A percentile compares a stretch with the other conserved stretches of the same genome.
Conservation (phyloP, 108 stramenopile species). For the Seminavis robusta region DNA sequence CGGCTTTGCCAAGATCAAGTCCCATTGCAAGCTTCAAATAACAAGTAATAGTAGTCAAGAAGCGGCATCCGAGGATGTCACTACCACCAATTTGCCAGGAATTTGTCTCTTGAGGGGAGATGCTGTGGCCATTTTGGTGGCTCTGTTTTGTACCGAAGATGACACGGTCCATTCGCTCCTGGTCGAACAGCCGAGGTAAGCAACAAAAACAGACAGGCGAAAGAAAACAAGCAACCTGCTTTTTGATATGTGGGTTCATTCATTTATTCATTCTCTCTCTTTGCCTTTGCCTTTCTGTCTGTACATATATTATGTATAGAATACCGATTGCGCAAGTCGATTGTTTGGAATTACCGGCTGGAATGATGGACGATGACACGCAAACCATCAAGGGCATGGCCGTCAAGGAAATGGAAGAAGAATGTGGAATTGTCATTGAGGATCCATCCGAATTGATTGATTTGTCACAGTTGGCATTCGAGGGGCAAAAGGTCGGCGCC, state of each 20-base stretch:
- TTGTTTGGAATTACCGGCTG: constrained; percentile 35
- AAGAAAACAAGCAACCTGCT: no score
- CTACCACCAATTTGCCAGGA: constrained; percentile 21
- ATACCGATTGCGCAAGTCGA: constrained; percentile 31
- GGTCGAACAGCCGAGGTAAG: constrained; percentile 36
- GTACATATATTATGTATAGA: no score
- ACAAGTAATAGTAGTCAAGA: neutral
- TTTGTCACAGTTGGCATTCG: constrained; percentile 24
- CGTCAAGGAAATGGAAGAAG: constrained; percentile 30
- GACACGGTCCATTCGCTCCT: constrained; percentile 20
- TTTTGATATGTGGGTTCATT: no score
- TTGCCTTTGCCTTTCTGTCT: neutral
- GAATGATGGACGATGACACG: constrained; percentile 28
- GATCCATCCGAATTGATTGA: constrained; percentile 25
- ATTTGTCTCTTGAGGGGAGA: constrained; percentile 34
- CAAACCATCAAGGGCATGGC: constrained; percentile 22
- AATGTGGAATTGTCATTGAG: constrained; percentile 13
- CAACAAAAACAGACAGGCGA: neutral
- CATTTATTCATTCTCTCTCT: no score
- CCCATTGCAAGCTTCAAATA: constrained; percentile 6
- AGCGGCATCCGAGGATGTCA: neutral
- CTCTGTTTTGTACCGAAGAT: constrained; percentile 15
- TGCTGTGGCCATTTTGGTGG: constrained; percentile 32
- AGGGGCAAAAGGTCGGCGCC: constrained; percentile 6
- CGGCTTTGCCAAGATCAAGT: constrained; percentile 37